Base-by-base conservation (phyloP, 2,329 filamentous ascomycete species). In the Hypomyces perniciosus region DNA sequence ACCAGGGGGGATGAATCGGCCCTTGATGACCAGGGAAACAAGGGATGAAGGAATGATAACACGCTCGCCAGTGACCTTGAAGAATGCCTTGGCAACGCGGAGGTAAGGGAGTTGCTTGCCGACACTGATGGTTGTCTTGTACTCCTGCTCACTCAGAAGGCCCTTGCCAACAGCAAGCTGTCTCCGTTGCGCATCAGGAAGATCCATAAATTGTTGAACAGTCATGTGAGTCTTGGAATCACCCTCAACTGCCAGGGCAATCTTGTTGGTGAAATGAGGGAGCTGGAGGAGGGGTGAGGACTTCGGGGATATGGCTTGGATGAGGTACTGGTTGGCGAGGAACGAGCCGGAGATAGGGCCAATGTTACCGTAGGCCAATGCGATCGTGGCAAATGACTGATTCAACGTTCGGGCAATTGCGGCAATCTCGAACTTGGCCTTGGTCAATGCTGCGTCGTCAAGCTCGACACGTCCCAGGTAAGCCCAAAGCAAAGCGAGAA, bases 41-140 rank as follows among this genome's bases (percentile, higher is more conserved):
- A 99, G 80, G 51, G 90, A 95, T 52, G 87, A 89, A 6, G 93
- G 91, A 31, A 92, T 95, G 63, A 99, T 89, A 67, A 86, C 87
- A 58, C 87, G 88, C 72, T 99, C 95, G 65, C 93, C 93, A 47
- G 90, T 85, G 42, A 99, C 95, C 77, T 99, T 99, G 83, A 99
- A 99, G 72, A 96, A 99, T 6, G 90, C 89, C 72, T 90, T 95
- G 63, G 90, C 89, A 8, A 99, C 83, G 52, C 87, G 81, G 50
- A 99, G 77, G 56, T 83, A 81, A 1, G 93, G 93, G 29, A 99
- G 78, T 70, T 96, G 89, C 60, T 83, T 83, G 29, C 90, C 91
- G 30, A 96, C 86, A 43, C 72, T 71, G 54, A 96, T 77, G 35
- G 86, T 87, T 39, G 84, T 79, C 56, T 81, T 75, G 70, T 96